These are phyloP conservation scores for Eragrostis nindensis DNA, from an alignment of 176 grass and related monocot genomes.

Conservation along the genomic window DNA sequence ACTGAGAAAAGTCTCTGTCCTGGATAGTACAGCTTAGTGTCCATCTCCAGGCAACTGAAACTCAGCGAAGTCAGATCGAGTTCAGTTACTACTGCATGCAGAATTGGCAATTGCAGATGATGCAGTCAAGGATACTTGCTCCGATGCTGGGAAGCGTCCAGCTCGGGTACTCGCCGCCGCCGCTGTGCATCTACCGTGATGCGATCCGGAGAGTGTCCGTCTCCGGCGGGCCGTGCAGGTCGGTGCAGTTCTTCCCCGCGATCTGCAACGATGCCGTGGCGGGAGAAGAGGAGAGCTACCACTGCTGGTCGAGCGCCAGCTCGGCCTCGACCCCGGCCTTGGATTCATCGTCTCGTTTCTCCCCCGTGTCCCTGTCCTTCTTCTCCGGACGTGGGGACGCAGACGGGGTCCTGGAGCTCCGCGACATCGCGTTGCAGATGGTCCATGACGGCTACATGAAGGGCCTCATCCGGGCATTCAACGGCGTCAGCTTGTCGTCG, in stretches of 20 bases:
- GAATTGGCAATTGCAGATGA: neutral
- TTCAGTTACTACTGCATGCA: neutral
- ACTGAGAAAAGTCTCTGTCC: too few species aligned
- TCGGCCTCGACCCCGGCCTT: neutral
- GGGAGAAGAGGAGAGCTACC: neutral
- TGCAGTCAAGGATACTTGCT: neutral
- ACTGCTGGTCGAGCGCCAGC: constrained; percentile 1
- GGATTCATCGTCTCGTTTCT: neutral
- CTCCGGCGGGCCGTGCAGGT: neutral
- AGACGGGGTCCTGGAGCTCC: neutral
- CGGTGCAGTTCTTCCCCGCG: neutral
- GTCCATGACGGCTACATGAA: constrained; percentile 12
- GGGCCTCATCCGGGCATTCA: neutral
- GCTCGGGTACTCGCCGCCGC: neutral
- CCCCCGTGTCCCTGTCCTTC: neutral
- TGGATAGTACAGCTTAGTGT: too few species aligned
- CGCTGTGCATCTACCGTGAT: neutral
- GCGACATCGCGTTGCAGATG: constrained; percentile 14
- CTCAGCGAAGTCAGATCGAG: too few species aligned
- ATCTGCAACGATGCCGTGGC: neutral
- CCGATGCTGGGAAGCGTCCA: neutral
- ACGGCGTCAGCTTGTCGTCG: neutral
- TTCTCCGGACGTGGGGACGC: neutral
- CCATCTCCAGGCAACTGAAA: too few species aligned
- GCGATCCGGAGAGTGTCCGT: constrained; percentile 17